Conservation (phyloP, 192 early-diverging fungal genomes). For the Umbelopsis ramanniana region DNA sequence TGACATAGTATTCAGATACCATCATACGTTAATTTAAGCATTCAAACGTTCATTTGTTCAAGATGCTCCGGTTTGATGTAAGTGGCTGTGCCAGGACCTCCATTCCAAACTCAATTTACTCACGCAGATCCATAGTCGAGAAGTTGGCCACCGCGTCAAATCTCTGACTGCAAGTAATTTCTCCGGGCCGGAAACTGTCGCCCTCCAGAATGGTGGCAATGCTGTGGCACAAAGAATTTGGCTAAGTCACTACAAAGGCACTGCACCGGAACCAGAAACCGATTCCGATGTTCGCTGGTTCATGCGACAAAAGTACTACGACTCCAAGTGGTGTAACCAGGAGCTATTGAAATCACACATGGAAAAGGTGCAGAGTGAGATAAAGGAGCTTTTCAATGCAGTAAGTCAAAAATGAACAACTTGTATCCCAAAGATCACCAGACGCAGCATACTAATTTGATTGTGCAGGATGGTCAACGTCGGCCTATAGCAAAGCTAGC, state of each 20-base stretch:
- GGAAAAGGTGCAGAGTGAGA: conserved; percentile 5
- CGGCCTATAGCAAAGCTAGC: not conserved
- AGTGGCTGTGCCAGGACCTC: conserved; percentile 21
- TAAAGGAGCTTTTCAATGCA: conserved; percentile 24
- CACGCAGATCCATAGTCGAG: conserved; percentile 44
- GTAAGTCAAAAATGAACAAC: not conserved
- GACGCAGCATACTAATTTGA: not conserved
- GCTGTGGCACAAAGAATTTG: conserved; percentile 44
- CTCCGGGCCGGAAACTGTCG: conserved; percentile 49
- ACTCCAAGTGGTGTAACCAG: conserved; percentile 37
- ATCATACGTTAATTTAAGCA: conserved; percentile 58
- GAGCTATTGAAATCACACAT: conserved; percentile 15
- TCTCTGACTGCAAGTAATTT: conserved; percentile 62
- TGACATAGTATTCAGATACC: conserved; percentile 44
- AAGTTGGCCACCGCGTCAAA: conserved; percentile 65
- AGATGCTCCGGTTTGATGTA: conserved; percentile 62
- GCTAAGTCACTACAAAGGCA: conserved; percentile 29
- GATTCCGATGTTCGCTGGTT: conserved; percentile 39
- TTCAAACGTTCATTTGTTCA: conserved; percentile 58
- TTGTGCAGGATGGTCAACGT: not conserved
- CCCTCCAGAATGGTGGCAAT: conserved; percentile 56
- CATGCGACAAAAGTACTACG: conserved; percentile 46
- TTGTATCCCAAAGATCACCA: too few species aligned
- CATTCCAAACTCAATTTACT: not conserved
- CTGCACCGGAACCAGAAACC: conserved; percentile 25